phyloP scores from a whole-genome alignment of 768 basidiomycete genomes.

The Chlorophyllum brunneum region DNA sequence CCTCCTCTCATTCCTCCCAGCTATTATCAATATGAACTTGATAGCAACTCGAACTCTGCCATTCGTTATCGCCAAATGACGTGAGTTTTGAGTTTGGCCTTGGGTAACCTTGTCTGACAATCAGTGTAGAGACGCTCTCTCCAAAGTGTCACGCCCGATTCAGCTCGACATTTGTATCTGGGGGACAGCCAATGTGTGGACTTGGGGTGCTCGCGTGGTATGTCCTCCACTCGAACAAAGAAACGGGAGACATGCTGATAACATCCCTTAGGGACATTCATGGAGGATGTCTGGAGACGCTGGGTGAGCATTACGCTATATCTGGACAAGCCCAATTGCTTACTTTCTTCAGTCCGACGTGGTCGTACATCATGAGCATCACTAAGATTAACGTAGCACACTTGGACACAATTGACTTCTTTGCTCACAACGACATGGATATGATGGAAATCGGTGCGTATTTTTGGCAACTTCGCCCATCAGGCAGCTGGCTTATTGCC shows the following conservation, averaged over 20 bases:
- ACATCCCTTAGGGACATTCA: slow-evolving; percentile 38
- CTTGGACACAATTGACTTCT: slow-evolving; percentile 11
- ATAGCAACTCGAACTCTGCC: slow-evolving; percentile 54
- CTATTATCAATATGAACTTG: neutral
- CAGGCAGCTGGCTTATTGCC: neutral
- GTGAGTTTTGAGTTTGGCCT: slow-evolving; percentile 23
- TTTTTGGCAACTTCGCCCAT: too few species aligned
- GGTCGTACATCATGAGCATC: slow-evolving; percentile 46
- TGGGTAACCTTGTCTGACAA: neutral
- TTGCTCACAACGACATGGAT: slow-evolving; percentile 12
- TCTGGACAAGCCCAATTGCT: neutral
- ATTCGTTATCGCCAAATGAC: slow-evolving; percentile 55
- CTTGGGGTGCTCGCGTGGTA: slow-evolving; percentile 52
- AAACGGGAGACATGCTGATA: neutral
- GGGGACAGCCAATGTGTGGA: slow-evolving; percentile 53
- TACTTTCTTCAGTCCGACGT: slow-evolving; percentile 31
- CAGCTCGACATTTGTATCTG: slow-evolving; percentile 51
- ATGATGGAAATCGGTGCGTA: slow-evolving; percentile 20
- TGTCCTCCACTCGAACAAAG: slow-evolving; percentile 7
- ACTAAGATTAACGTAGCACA: slow-evolving; percentile 37
- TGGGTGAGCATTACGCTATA: slow-evolving; percentile 21
- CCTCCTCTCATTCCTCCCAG: too few species aligned
- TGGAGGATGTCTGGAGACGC: slow-evolving; percentile 53
- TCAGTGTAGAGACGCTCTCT: slow-evolving; percentile 38
- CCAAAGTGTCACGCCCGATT: slow-evolving; percentile 38